Evolutionary conservation across 257 asterid species (phyloP).

Genomic region (Dorcoceras hygrometricum): DNA sequence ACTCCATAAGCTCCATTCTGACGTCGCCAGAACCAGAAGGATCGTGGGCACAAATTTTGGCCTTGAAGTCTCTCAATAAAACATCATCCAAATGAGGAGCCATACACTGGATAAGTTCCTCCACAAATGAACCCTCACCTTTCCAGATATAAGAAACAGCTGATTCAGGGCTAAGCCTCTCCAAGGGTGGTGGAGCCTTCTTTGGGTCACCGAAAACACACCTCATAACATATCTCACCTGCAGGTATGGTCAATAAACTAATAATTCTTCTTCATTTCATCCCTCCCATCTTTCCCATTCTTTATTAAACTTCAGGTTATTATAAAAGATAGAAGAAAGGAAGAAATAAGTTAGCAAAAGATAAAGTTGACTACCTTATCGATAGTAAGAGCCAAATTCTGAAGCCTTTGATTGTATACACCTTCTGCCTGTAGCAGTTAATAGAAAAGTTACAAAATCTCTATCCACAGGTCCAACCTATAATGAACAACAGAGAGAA

Average conservation of each 20-base stretch:
- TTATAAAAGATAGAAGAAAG: slow-evolving; percentile 12
- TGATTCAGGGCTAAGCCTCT: slow-evolving; percentile 74
- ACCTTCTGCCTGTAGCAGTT: slow-evolving; percentile 82
- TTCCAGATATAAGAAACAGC: slow-evolving; percentile 79
- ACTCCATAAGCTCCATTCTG: slow-evolving; percentile 60
- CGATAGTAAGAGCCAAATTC: slow-evolving; percentile 93
- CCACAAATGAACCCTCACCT: slow-evolving; percentile 90
- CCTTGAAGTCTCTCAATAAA: slow-evolving; percentile 62
- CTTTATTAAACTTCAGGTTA: not conserved
- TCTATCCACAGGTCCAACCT: slow-evolving; percentile 2
- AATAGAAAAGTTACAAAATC: slow-evolving; percentile 21
- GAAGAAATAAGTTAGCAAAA: slow-evolving; percentile 5
- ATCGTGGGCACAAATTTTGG: slow-evolving; percentile 72
- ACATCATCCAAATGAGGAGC: slow-evolving; percentile 83
- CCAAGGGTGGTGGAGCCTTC: slow-evolving; percentile 92
- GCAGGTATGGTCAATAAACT: slow-evolving; percentile 23
- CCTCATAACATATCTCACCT: slow-evolving; percentile 98
- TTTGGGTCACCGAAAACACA: slow-evolving; percentile 92
- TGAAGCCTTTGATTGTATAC: slow-evolving; percentile 96
- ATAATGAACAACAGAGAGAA: slow-evolving; percentile 14
- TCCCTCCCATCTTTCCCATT: slow-evolving; percentile 9
- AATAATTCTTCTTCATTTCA: slow-evolving; percentile 1
- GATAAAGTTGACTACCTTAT: slow-evolving; percentile 56
- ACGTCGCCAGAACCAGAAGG: slow-evolving; percentile 71
- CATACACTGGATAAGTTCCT: slow-evolving; percentile 74